Evolutionary conservation across 2,329 filamentous ascomycete species (phyloP).

Genomic region (Bisporella sp.): DNA sequence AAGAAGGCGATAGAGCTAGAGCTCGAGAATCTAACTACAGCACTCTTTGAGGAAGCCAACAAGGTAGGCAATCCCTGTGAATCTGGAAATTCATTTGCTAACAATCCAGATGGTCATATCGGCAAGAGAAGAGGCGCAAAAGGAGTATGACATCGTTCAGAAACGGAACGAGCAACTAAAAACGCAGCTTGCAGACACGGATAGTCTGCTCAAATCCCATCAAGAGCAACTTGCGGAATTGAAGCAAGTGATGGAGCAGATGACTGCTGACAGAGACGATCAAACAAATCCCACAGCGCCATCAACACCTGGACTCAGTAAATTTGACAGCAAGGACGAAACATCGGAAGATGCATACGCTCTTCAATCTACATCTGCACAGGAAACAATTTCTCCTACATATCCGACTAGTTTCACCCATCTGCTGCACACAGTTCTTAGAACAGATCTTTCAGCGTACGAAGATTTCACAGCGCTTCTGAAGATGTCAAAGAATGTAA

Average conservation of each 20-base stretch:
- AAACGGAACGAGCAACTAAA: constrained; percentile 84
- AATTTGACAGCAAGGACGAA: constrained; percentile 53
- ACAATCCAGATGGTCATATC: constrained; percentile 78
- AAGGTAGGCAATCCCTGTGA: constrained; percentile 41
- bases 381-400: constrained; percentile 43
- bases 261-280: constrained; percentile 69
- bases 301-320: constrained; percentile 71
- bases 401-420: constrained; percentile 71
- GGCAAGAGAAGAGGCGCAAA: constrained; percentile 82
- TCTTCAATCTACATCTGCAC: constrained; percentile 18
- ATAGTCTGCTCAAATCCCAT: constrained; percentile 77
- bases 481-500: constrained; percentile 52
- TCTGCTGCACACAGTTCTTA: constrained; percentile 74
- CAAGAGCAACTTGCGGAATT: constrained; percentile 90
- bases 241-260: constrained; percentile 86
- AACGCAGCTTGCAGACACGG: constrained; percentile 78
- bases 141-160: constrained; percentile 72
- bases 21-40: constrained; percentile 81
- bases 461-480: constrained; percentile 80
- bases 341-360: constrained; percentile 31
- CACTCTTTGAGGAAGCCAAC: constrained; percentile 97
- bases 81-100: constrained; percentile 70
- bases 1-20: constrained; percentile 90
- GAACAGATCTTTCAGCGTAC: constrained; percentile 73
- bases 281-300: constrained; percentile 59